Evolutionary conservation across 1,284 basidiomycete genomes (phyloP), one percentile per base, ranked within the genome.

Genomic region (Entoloma clypeatum): DNA sequence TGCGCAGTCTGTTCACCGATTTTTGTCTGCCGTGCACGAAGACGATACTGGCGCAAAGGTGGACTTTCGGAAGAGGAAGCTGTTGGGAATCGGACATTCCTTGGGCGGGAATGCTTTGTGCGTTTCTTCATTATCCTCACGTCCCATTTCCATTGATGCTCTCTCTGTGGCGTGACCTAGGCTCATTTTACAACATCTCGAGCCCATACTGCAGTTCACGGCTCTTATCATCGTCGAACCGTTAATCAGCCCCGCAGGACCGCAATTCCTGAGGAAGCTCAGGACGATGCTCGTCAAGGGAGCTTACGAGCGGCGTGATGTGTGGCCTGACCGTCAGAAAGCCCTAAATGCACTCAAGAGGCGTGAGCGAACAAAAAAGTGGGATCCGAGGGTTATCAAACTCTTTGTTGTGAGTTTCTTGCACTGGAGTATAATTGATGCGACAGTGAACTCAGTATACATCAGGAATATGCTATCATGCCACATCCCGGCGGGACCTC

Each of bases 11-110:
- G 71, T 65, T 6, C 72, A 79, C 47, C 69, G 68, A 25, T 80
- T 81, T 52, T 64, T 81, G 18, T 60, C 59, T 7, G 60, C 59
- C 8, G 68, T 64, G 3, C 58, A 64, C 2, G 50, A 59, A 17
- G 48, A 65, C n/a, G n/a, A n/a, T n/a, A n/a, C n/a, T 40, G 64
- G 62, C 22, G 63, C 61, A 8, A 51, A 55, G 5, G 59, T 74
- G 19, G 64, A 78, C 43, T 80, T 80, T 56, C 50, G 52, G 23
- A 54, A 52, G 8, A 60, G 74, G 43, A 74, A 67, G 29, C 57
- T 81, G 5, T 62, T 79, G 23, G 79, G 78, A 4, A 68, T 81
- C 14, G 79, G 78, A 0, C 79, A 81, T 56, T 81, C 79, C 1
- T 58, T 81, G 19, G 79, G 79, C n/a, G 79, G 69, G 28, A 75